Base-by-base conservation (phyloP, 1,284 basidiomycete genomes). In the Waitea zeae region DNA sequence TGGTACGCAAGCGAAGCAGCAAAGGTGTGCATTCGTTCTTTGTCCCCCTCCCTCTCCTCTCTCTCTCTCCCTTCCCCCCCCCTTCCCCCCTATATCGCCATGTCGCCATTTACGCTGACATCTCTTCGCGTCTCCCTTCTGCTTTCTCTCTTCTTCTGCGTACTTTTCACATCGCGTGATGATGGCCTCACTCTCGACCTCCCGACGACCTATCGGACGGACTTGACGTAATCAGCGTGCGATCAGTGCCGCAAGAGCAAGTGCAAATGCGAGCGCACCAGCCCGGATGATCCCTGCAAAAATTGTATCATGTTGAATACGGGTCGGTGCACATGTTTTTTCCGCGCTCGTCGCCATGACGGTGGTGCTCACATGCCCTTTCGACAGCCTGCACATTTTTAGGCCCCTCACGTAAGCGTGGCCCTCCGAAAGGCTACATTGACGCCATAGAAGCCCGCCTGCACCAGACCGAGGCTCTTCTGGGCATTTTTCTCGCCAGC, bases 391-490 rank as follows among this genome's bases (percentile, higher is more conserved):
- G 83, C 48, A 88, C 82, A 1, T 88, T 81, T 51, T 61, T 84
- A 28, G 83, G 82, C 2, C 79, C 80, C 3, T 82, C 75, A 7
- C 67, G 79, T 41, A 87, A 87, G 50, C 71, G 80, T 41, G 79
- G 80, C 2, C 83, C 83, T 5, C 83, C 83, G 11, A 86, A 84
- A 48, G 86, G 86, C 2, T 89, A 89, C 58, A 88, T 89, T 49
- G 82, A 89, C 49, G 83, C 83, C 17, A 86, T 89, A 46, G 84
- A 89, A 52, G 80, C 80, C 9, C 70, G 84, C 9, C 59, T 89
- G 7, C 86, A 89, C 46, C 82, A 88, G 47, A 82, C 82, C 28
- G 86, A 89, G 50, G 82, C 84, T 0, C 60, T 89, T 30, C 58
- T 89, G 14, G 83, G 82, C 33, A 75, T 83, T 43, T 58, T 88